Evolutionary conservation across 352 stramenopile species (phyloP).

Genomic region (Phytopythium delawarense): DNA sequence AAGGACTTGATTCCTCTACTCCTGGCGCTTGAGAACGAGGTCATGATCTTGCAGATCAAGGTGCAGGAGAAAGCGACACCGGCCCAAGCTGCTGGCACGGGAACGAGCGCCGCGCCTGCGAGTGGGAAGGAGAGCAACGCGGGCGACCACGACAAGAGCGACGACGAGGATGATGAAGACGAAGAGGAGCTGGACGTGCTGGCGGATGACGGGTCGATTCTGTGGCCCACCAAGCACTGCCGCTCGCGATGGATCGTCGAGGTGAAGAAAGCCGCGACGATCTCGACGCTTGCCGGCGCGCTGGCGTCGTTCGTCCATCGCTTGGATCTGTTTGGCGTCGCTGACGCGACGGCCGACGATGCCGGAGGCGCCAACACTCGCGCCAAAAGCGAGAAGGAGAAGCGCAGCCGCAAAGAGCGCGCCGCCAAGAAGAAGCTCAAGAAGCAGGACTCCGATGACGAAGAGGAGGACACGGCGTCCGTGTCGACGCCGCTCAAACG

Average conservation of each 20-base stretch:
- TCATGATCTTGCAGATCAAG: slow-evolving; percentile 48
- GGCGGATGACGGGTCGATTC: slow-evolving; percentile 47
- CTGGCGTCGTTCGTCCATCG: slow-evolving; percentile 66
- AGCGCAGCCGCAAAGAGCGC: slow-evolving; percentile 62
- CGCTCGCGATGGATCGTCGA: slow-evolving; percentile 67
- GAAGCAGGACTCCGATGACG: slow-evolving; percentile 44
- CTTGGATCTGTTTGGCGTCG: slow-evolving; percentile 59
- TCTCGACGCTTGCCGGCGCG: slow-evolving; percentile 51
- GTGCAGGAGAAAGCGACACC: slow-evolving; percentile 14
- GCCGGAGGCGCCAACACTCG: slow-evolving; percentile 33
- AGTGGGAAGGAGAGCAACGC: slow-evolving; percentile 1
- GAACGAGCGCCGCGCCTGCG: background rate
- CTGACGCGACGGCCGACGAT: slow-evolving; percentile 45
- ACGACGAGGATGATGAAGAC: slow-evolving; percentile 76
- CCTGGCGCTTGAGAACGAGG: slow-evolving; percentile 59
- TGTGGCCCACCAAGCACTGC: slow-evolving; percentile 74
- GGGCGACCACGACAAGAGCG: slow-evolving; percentile 54
- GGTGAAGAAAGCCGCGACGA: slow-evolving; percentile 45
- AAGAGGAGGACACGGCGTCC: slow-evolving; percentile 20
- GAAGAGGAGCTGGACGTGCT: slow-evolving; percentile 57
- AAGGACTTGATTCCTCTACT: slow-evolving; percentile 36
- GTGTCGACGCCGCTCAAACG: slow-evolving; percentile 8
- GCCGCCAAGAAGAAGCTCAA: slow-evolving; percentile 68
- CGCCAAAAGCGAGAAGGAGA: slow-evolving; percentile 68
- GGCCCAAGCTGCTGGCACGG: slow-evolving; percentile 2